Percentiles rank a stretch among this genome's conserved stretches.
These are phyloP conservation scores for Neurospora sp. DNA, from an alignment of 2,329 filamentous ascomycete genomes.

Conservation along the genomic window DNA sequence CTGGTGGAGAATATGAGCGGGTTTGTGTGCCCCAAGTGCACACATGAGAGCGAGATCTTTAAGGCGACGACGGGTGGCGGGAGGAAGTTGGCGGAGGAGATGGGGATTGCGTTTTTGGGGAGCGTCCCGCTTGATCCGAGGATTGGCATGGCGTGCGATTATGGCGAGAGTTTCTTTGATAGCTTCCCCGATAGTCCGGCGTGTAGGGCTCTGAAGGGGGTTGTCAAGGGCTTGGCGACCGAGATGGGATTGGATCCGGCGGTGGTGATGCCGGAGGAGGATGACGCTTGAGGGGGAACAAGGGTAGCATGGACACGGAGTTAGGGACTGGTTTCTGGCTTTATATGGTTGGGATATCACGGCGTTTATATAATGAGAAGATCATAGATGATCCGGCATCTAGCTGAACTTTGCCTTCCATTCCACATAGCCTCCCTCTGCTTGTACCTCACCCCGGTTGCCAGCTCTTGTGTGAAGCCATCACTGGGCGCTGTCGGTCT, in stretches of 20 bases:
- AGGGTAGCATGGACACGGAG: not conserved
- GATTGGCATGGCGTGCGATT: conserved; percentile 94
- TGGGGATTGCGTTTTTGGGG: conserved; percentile 80
- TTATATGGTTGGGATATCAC: not conserved
- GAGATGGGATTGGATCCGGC: conserved; percentile 55
- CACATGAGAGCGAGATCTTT: conserved; percentile 76
- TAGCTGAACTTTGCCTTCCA: not conserved
- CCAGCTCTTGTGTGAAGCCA: not conserved
- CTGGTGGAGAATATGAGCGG: conserved; percentile 97
- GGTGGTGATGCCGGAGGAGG: conserved; percentile 37
- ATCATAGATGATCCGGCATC: not conserved
- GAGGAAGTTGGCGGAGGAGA: conserved; percentile 68
- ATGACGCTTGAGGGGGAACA: conserved; percentile 3
- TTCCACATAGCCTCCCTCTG: not conserved
- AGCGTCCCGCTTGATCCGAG: conserved; percentile 84
- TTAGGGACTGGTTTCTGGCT: not conserved
- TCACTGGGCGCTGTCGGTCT: not conserved
- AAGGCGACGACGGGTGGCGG: conserved; percentile 84
- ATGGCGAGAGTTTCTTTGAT: conserved; percentile 94
- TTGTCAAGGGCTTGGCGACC: conserved; percentile 63
- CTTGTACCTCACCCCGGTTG: not conserved
- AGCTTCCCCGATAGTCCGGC: conserved; percentile 89
- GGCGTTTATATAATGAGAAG: conserved; percentile 14
- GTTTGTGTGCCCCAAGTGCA: conserved; percentile 92
- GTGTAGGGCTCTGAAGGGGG: conserved; percentile 67